Conservation (phyloP, 1,284 basidiomycete genomes). For the Caloboletus firmus region DNA sequence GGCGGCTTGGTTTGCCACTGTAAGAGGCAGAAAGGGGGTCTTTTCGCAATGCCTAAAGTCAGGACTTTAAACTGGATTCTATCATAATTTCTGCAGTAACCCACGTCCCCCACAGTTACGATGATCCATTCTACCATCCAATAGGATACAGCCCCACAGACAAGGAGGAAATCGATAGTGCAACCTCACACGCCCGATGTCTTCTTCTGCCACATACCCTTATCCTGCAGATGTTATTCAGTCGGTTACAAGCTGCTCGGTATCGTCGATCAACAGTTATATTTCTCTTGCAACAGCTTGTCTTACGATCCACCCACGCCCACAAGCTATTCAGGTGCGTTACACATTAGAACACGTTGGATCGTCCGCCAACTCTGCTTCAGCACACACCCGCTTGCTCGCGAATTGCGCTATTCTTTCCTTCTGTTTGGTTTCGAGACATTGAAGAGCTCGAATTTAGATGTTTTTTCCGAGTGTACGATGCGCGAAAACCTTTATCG, state of each 20-base stretch:
- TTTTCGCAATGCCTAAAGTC: slow-evolving; percentile 83
- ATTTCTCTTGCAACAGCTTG: slow-evolving; percentile 79
- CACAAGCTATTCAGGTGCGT: slow-evolving; percentile 72
- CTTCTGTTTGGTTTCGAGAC: slow-evolving; percentile 93
- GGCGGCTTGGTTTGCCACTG: slow-evolving; percentile 84
- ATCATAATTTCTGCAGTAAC: slow-evolving; percentile 4
- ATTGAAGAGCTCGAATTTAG: slow-evolving; percentile 84
- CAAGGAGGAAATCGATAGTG: slow-evolving; percentile 79
- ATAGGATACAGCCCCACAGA: slow-evolving; percentile 92
- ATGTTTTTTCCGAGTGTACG: slow-evolving; percentile 78
- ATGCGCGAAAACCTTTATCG: slow-evolving; percentile 78
- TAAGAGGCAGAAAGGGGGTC: slow-evolving; percentile 75
- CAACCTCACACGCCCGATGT: slow-evolving; percentile 68
- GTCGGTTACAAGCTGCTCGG: slow-evolving; percentile 90
- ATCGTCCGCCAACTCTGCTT: background rate
- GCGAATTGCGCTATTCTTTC: slow-evolving; percentile 88
- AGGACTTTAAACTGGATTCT: slow-evolving; percentile 31
- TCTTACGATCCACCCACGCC: slow-evolving; percentile 75
- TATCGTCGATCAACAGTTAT: slow-evolving; percentile 87
- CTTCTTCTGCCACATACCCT: slow-evolving; percentile 83
- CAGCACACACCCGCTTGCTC: slow-evolving; percentile 89
- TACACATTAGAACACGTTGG: background rate
- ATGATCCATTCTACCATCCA: slow-evolving; percentile 85
- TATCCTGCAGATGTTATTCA: slow-evolving; percentile 88
- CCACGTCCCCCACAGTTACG: slow-evolving; percentile 52